Conservation (phyloP, 495 filamentous ascomycete species). For the Hypoxylon fuscum region DNA sequence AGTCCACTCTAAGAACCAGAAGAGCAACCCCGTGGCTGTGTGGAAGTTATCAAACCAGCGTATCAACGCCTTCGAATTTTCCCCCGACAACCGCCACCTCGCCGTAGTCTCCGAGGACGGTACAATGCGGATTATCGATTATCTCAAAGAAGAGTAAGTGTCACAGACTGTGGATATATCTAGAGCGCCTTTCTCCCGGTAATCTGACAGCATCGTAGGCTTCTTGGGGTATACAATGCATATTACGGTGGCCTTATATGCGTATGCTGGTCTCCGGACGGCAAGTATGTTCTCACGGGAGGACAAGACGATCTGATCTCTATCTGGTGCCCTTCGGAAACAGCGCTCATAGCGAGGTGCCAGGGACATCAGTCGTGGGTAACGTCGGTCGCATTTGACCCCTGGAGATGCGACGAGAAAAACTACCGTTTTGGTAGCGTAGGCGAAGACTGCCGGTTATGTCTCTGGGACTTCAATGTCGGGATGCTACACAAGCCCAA, state of each 20-base stretch:
- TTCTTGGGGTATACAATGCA: constrained; percentile 83
- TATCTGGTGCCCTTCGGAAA: constrained; percentile 90
- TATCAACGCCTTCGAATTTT: constrained; percentile 89
- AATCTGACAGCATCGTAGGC: constrained; percentile 53
- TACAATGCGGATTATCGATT: constrained; percentile 87
- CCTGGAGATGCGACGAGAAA: constrained; percentile 93
- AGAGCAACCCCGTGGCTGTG: constrained; percentile 86
- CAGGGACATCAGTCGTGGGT: constrained; percentile 96
- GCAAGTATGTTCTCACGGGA: constrained; percentile 93
- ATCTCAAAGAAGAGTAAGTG: constrained; percentile 85
- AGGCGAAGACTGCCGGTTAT: constrained; percentile 87
- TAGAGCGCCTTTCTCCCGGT: too few species aligned
- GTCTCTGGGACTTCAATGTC: constrained; percentile 97
- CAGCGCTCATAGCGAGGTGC: constrained; percentile 86
- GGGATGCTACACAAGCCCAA: constrained; percentile 92
- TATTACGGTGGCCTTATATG: constrained; percentile 94
- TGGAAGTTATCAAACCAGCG: constrained; percentile 92
- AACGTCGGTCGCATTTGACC: constrained; percentile 90
- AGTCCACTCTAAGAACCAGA: constrained; percentile 90
- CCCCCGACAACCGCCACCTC: constrained; percentile 84
- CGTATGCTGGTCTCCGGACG: constrained; percentile 97
- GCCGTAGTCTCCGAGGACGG: constrained; percentile 94
- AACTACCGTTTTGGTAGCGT: constrained; percentile 97
- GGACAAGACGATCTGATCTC: constrained; percentile 95
- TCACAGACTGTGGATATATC: not conserved